Base-by-base conservation (phyloP, 2,329 filamentous ascomycete genomes). In the Ceratocystiopsis brevicomis region DNA sequence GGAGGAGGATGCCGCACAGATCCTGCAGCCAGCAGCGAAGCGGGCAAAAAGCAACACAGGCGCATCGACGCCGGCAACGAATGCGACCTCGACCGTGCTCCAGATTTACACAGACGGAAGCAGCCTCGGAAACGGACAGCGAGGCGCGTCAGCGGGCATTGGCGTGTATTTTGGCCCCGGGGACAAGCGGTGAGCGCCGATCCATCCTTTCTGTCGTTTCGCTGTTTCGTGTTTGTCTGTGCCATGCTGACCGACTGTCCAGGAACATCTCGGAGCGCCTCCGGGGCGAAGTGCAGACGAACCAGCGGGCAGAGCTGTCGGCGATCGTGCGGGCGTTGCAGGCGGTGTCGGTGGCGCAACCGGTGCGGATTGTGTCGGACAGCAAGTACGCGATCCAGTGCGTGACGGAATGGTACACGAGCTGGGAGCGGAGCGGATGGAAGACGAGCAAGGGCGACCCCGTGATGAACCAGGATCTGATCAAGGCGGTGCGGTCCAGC, bases 251-350 rank as follows among this genome's bases (percentile, higher is more conserved):
- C 37, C 21, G 1, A 19, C 18, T 9, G 2, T 3, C 13, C 43
- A 70, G 67, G 49, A 78, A 78, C 55, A 57, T 93, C 19, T 83
- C 82, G 13, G 86, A 92, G 59, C 75, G 77, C 4, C 71, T 95
- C 3, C 61, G 68, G 42, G 85, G 85, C 41, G 65, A 69, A 15
- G 67, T 69, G 11, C 90, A 96, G 61, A 96, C 90, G 1, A 98
- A 98, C 57, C 85, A 96, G 59, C 81, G 90, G 3, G 90, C 88
- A n/a, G 90, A 98, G 62, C 67, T 98, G 46, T 87, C 82, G 19
- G 90, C 86, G 9, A 80, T 96, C 49, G 66, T 83, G 30, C 80
- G 87, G 45, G 87, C 87, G 1, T 67, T 96, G 18, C 76, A 95
- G 54, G 72, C 79, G 39, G 76, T 78, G 2, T 78, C 82, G 1